Percentiles rank a stretch among this genome's conserved stretches.
Evolutionary conservation across 1,139 yeast genomes (phyloP).

Genomic region (Magnusiomyces paraingens): DNA sequence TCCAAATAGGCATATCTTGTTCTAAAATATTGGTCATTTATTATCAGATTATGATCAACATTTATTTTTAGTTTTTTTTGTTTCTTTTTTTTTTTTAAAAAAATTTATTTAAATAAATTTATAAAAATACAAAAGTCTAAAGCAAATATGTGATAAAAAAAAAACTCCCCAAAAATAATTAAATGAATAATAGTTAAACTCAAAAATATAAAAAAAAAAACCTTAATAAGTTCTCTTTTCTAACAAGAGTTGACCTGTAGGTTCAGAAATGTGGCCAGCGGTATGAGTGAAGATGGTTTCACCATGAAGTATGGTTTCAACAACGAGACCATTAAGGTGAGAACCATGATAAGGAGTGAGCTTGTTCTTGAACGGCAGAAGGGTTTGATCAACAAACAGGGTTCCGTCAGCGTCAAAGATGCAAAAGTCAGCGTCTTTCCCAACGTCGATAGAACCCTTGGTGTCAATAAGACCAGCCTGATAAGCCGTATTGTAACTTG

Average conservation of each 20-base stretch:
- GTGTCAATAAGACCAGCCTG: conserved; percentile 71
- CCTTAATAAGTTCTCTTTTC: conserved; percentile 32
- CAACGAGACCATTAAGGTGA: conserved; percentile 61
- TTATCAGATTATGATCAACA: no score
- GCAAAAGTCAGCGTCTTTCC: conserved; percentile 82
- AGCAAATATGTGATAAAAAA: no score
- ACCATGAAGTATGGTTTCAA: conserved; percentile 76
- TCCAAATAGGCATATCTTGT: no score
- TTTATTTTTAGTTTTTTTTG: no score
- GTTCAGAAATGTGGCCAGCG: conserved; percentile 49
- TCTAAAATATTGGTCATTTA: no score
- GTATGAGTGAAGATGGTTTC: conserved; percentile 52
- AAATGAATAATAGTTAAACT: neutral
- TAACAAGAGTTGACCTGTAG: conserved; percentile 54
- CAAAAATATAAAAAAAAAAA: neutral
- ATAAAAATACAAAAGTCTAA: no score
- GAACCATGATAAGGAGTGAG: conserved; percentile 78
- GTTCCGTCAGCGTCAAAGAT: conserved; percentile 61
- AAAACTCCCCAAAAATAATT: neutral
- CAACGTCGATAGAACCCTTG: conserved; percentile 67
- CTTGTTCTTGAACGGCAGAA: conserved; percentile 73
- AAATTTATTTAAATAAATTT: no score
- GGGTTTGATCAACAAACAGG: conserved; percentile 52
- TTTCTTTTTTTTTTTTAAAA: no score
- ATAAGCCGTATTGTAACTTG: conserved; percentile 72